Percentiles rank a stretch among this genome's conserved stretches.
phyloP scores from a whole-genome alignment of 768 basidiomycete genomes.

The Tulasnella calospora region DNA sequence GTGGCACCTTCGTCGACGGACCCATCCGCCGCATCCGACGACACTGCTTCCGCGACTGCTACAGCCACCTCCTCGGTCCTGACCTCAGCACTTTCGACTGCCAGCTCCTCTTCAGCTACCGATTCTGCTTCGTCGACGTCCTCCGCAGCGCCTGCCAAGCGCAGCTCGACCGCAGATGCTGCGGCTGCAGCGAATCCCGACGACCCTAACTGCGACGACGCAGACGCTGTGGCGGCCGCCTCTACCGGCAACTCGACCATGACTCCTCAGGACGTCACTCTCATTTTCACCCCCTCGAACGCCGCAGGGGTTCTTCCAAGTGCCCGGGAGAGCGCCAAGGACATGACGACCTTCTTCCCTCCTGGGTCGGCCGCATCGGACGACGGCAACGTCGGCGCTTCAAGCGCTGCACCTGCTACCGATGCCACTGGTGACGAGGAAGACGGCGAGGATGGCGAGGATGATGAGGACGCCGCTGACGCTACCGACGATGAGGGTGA shows the following conservation, averaged over 20 bases:
- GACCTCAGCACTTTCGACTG: conserved; percentile 26
- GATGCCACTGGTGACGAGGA: conserved; percentile 11
- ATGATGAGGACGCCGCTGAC: not conserved
- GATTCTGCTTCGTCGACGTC: conserved; percentile 27
- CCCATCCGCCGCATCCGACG: conserved; percentile 25
- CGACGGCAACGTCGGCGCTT: conserved; percentile 6
- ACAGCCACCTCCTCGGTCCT: conserved; percentile 23
- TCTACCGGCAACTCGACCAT: conserved; percentile 2
- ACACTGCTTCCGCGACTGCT: conserved; percentile 23
- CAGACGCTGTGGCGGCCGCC: not conserved
- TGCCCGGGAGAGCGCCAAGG: not conserved
- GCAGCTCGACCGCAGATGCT: not conserved
- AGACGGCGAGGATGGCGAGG: not conserved
- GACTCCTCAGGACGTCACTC: conserved; percentile 44
- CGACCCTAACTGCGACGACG: conserved; percentile 10
- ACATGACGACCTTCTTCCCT: conserved; percentile 12
- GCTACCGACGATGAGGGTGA: not conserved
- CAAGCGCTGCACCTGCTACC: not conserved
- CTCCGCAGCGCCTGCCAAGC: conserved; percentile 28
- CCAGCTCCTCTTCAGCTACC: conserved; percentile 29
- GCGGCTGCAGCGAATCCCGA: not conserved
- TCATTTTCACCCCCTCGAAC: conserved; percentile 48
- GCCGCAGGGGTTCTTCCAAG: conserved; percentile 32
- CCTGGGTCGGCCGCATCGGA: conserved; percentile 12
- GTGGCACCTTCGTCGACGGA: conserved; percentile 34